These are phyloP conservation scores for Obba rivulosa DNA, from an alignment of 768 basidiomycete species.

Conservation along the genomic window DNA sequence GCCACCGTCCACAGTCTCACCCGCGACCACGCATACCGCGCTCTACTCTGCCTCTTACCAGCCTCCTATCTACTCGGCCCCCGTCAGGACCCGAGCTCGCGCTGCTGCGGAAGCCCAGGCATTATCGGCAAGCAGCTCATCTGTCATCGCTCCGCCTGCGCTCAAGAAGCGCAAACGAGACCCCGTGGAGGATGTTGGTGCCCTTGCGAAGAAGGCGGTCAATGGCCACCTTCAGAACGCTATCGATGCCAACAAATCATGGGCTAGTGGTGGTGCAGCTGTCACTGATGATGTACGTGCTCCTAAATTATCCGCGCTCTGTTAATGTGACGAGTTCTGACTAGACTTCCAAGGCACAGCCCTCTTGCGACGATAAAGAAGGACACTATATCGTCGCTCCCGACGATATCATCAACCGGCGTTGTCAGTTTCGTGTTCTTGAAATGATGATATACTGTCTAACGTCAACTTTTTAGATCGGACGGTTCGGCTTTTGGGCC, in stretches of 20 bases:
- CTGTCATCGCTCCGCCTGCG: conserved; percentile 63
- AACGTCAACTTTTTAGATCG: conserved; percentile 58
- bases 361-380: conserved; percentile 93
- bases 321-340: conserved; percentile 16
- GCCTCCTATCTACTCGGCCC: conserved; percentile 67
- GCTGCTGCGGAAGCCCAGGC: conserved; percentile 85
- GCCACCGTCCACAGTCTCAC: conserved; percentile 74
- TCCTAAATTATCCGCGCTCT: conserved; percentile 12
- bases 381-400: conserved; percentile 96
- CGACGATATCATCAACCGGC: conserved; percentile 81
- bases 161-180: conserved; percentile 85
- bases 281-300: conserved; percentile 62
- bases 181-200: conserved; percentile 65
- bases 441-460: conserved; percentile 1
- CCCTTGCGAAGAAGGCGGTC: conserved; percentile 60
- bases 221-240: conserved; percentile 46
- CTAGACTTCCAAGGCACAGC: conserved; percentile 60
- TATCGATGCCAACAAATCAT: conserved; percentile 52
- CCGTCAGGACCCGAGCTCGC: conserved; percentile 78
- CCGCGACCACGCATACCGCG: conserved; percentile 58
- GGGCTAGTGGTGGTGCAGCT: conserved; percentile 61
- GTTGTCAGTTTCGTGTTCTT: conserved; percentile 55
- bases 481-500: conserved; percentile 85
- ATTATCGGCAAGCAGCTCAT: conserved; percentile 58
- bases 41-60: conserved; percentile 78